phyloP scores from a whole-genome alignment of 2,329 filamentous ascomycete genomes.

The Knufia petricola region DNA sequence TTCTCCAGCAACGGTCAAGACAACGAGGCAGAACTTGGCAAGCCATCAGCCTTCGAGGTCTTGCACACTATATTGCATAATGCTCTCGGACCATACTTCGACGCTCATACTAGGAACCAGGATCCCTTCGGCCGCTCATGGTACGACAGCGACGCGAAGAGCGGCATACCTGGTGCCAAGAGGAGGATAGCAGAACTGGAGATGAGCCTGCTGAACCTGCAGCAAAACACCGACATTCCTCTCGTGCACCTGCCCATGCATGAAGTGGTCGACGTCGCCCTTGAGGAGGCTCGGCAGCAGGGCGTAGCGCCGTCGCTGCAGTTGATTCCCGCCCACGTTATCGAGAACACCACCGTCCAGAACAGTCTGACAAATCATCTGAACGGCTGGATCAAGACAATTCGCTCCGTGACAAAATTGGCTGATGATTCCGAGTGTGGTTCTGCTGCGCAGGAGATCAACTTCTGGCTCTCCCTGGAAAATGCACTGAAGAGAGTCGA shows the following conservation, averaged over 20 bases:
- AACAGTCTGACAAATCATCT: constrained; percentile 90
- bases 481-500: constrained; percentile 86
- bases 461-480: constrained; percentile 98
- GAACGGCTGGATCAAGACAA: constrained; percentile 98
- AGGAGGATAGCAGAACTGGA: constrained; percentile 94
- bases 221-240: constrained; percentile 97
- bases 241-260: constrained; percentile 81
- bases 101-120: constrained; percentile 82
- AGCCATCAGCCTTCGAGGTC: constrained; percentile 79
- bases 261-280: constrained; percentile 72
- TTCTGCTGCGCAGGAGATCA: constrained; percentile 93
- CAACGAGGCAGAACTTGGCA: constrained; percentile 53
- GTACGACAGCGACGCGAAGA: constrained; percentile 81
- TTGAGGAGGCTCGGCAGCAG: constrained; percentile 64
- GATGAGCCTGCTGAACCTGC: constrained; percentile 77
- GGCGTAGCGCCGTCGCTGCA: constrained; percentile 65
- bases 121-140: constrained; percentile 61
- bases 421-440: constrained; percentile 62
- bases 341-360: constrained; percentile 82
- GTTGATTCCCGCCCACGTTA: constrained; percentile 61
- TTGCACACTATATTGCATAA: constrained; percentile 86
- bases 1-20: constrained; percentile 34
- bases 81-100: constrained; percentile 89
- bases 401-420: constrained; percentile 91
- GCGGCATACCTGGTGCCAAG: constrained; percentile 92